A percentile compares a stretch with the other conserved stretches of the same genome.
These are phyloP conservation scores for Candida broadrunensis DNA, from an alignment of 805 yeast species.

Conservation along the genomic window DNA sequence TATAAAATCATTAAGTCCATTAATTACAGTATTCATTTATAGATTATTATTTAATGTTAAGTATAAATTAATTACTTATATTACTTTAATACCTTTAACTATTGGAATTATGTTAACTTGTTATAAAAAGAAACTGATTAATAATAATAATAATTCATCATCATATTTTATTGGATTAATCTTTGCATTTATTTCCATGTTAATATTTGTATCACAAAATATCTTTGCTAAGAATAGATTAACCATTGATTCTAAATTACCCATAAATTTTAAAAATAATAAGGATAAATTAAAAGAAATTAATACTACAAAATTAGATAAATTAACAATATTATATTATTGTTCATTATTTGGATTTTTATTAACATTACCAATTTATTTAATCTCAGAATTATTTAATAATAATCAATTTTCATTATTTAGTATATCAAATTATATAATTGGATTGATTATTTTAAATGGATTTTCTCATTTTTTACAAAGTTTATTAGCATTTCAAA, in stretches of 20 bases:
- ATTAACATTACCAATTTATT: constrained; percentile 65
- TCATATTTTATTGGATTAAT: constrained; percentile 37
- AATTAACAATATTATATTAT: constrained; percentile 66
- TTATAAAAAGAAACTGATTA: constrained; percentile 32
- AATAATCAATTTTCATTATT: constrained; percentile 22
- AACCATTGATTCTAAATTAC: no score
- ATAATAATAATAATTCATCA: constrained; percentile 13
- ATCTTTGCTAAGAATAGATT: constrained; percentile 74
- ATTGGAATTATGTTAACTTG: constrained; percentile 84
- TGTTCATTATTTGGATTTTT: constrained; percentile 69
- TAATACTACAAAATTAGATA: constrained; percentile 54
- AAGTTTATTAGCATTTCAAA: constrained; percentile 71
- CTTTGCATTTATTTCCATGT: constrained; percentile 54
- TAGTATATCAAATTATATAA: constrained; percentile 28
- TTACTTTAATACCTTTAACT: constrained; percentile 76
- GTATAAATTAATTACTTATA: constrained; percentile 66
- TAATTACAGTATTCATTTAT: constrained; percentile 81
- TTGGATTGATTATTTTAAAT: constrained; percentile 50
- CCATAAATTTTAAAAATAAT: constrained; percentile 22
- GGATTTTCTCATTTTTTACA: constrained; percentile 71
- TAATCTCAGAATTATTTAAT: constrained; percentile 49
- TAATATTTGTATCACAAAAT: constrained; percentile 74
- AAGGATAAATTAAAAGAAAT: no score
- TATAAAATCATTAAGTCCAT: constrained; percentile 86
- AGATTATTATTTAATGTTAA: constrained; percentile 54